Percentiles rank a stretch among this genome's conserved stretches.
Conservation (phyloP, 495 filamentous ascomycete genomes). For the Lindgomyces ingoldianus region DNA sequence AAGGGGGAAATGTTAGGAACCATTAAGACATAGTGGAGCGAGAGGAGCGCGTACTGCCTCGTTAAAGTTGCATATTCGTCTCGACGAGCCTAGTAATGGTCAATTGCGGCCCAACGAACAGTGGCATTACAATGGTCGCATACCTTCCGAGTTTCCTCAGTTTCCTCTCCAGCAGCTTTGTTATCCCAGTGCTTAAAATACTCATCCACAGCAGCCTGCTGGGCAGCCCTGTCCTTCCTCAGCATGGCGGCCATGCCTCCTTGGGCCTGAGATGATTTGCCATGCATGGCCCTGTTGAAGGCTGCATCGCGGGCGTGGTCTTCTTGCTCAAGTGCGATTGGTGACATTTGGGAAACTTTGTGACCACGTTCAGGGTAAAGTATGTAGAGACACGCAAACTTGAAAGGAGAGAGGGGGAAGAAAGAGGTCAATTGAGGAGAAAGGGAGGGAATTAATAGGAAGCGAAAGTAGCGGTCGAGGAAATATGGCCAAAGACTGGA, state of each 20-base stretch:
- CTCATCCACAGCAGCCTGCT: slow-evolving; percentile 89
- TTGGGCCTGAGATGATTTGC: slow-evolving; percentile 69
- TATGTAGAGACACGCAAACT: not conserved
- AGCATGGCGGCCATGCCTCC: slow-evolving; percentile 84
- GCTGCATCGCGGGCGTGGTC: slow-evolving; percentile 86
- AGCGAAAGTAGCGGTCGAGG: slow-evolving; percentile 11
- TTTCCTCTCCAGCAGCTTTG: slow-evolving; percentile 81
- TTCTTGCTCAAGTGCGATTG: slow-evolving; percentile 76
- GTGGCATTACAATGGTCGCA: slow-evolving; percentile 14
- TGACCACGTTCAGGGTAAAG: slow-evolving; percentile 1
- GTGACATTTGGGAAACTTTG: slow-evolving; percentile 59
- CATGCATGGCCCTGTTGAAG: slow-evolving; percentile 91
- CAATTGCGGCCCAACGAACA: not conserved
- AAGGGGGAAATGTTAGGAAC: not conserved
- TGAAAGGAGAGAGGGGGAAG: not conserved
- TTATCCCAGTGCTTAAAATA: slow-evolving; percentile 99
- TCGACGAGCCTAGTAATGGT: slow-evolving; percentile 63
- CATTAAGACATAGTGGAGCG: slow-evolving; percentile 25
- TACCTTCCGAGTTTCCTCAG: slow-evolving; percentile 75
- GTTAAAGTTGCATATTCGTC: slow-evolving; percentile 94
- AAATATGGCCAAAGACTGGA: not conserved
- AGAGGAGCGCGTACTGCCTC: slow-evolving; percentile 68
- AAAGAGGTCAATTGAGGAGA: not conserved
- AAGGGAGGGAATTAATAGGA: not conserved
- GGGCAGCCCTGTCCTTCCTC: slow-evolving; percentile 75